These are phyloP conservation scores for Eimeria necatrix DNA, from an alignment of 169 alveolate genomes.

Conservation along the genomic window DNA sequence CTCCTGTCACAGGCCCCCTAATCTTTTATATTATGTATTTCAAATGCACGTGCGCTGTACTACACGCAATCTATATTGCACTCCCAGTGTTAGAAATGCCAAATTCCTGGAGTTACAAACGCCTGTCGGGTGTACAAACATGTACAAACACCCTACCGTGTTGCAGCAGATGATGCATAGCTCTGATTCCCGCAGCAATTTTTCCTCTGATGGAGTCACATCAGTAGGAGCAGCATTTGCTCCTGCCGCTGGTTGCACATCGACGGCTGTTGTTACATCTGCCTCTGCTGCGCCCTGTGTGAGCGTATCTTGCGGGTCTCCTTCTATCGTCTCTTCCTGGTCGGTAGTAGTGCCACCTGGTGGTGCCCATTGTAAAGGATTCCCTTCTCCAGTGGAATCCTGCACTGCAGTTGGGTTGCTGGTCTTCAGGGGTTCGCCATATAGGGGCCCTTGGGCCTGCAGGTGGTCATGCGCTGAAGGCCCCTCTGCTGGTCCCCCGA, in stretches of 20 bases:
- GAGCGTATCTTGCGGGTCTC: not conserved
- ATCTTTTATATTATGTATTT: not conserved
- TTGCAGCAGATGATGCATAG: conserved; percentile 63
- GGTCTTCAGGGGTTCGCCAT: not conserved
- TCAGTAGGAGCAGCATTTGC: not conserved
- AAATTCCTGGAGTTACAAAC: not conserved
- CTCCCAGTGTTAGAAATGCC: not conserved
- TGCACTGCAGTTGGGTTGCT: not conserved
- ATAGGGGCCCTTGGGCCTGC: not conserved
- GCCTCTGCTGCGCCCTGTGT: not conserved
- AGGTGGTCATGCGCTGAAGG: not conserved
- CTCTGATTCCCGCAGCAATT: not conserved
- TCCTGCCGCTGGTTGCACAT: not conserved
- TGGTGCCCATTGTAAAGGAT: not conserved
- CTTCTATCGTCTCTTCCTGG: not conserved
- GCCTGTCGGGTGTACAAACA: not conserved
- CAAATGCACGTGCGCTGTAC: not conserved
- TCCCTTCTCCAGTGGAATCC: not conserved
- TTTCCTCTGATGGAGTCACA: not conserved
- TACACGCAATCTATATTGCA: not conserved
- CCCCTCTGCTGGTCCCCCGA: conserved; percentile 29
- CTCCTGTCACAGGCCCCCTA: not conserved
- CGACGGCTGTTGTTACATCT: not conserved
- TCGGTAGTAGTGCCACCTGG: not conserved
- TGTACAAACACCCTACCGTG: conserved; percentile 40